phyloP scores from a whole-genome alignment of 495 filamentous ascomycete species.

The Parathielavia hyrcaniae region DNA sequence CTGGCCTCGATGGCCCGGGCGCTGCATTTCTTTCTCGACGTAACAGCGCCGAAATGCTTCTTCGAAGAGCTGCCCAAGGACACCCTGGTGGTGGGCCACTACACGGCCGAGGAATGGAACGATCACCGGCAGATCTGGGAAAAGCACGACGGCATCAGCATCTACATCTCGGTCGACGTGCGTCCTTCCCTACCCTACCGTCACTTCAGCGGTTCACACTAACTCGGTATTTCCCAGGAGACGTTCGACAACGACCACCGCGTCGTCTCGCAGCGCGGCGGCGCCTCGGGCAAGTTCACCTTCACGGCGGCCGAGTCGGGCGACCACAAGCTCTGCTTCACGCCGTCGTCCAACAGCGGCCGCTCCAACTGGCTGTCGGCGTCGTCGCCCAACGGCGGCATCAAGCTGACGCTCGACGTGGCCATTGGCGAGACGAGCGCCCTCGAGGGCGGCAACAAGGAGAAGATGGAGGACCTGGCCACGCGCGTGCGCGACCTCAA shows the following conservation, averaged over 20 bases:
- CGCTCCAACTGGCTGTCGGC: slow-evolving; percentile 63
- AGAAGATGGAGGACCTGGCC: slow-evolving; percentile 86
- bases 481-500: slow-evolving; percentile 88
- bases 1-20: slow-evolving; percentile 56
- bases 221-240: slow-evolving; percentile 47
- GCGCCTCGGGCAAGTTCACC: slow-evolving; percentile 76
- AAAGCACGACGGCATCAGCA: slow-evolving; percentile 63
- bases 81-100: slow-evolving; percentile 91
- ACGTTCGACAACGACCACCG: slow-evolving; percentile 97
- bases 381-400: slow-evolving; percentile 58
- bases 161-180: slow-evolving; percentile 86
- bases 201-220: not conserved
- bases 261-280: slow-evolving; percentile 78
- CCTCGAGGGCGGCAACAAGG: slow-evolving; percentile 91
- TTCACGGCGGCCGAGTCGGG: slow-evolving; percentile 92
- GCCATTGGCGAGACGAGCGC: slow-evolving; percentile 92
- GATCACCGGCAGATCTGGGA: slow-evolving; percentile 55
- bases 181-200: slow-evolving; percentile 1
- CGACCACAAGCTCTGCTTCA: slow-evolving; percentile 92
- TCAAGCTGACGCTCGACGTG: slow-evolving; percentile 81
- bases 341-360: slow-evolving; percentile 58
- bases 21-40: slow-evolving; percentile 95
- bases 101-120: slow-evolving; percentile 74
- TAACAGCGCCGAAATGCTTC: slow-evolving; percentile 78
- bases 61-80: slow-evolving; percentile 96